These are phyloP conservation scores for Nannizzia gypsea DNA, from an alignment of 2,329 filamentous ascomycete genomes.

Conservation along the genomic window DNA sequence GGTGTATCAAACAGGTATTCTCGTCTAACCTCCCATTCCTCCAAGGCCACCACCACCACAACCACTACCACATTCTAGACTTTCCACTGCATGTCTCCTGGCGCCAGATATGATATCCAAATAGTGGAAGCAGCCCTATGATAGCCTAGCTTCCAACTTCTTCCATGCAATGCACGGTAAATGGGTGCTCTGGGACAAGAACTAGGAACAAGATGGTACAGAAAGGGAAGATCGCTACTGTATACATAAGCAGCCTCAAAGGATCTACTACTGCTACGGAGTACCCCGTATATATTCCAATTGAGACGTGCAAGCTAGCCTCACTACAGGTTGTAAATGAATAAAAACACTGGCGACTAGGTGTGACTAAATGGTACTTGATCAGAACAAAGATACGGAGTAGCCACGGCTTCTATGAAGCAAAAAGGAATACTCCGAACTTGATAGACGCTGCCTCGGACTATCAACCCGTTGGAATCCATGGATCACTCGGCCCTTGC, in stretches of 20 bases:
- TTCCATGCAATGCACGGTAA: neutral
- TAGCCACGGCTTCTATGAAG: too few species aligned
- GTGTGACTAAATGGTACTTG: too few species aligned
- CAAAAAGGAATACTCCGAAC: too few species aligned
- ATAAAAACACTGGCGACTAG: too few species aligned
- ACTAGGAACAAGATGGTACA: neutral
- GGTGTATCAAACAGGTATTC: neutral
- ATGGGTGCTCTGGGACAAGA: neutral
- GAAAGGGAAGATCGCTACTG: neutral
- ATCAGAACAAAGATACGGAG: too few species aligned
- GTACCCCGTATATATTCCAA: too few species aligned
- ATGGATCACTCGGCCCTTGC: neutral
- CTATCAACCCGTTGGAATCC: too few species aligned
- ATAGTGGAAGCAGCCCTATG: neutral
- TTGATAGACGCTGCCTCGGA: too few species aligned
- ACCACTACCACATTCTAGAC: neutral
- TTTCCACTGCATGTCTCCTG: neutral
- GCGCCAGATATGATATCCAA: neutral
- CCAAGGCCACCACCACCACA: neutral
- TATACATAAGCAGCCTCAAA: neutral
- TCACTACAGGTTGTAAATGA: too few species aligned
- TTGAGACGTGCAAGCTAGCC: too few species aligned
- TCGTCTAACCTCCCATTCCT: neutral
- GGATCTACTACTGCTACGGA: too few species aligned
- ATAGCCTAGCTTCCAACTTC: neutral